Evolutionary conservation across 2,329 filamentous ascomycete genomes (phyloP), one percentile per base, ranked within the genome.

Genomic region (Beauveria sp.): DNA sequence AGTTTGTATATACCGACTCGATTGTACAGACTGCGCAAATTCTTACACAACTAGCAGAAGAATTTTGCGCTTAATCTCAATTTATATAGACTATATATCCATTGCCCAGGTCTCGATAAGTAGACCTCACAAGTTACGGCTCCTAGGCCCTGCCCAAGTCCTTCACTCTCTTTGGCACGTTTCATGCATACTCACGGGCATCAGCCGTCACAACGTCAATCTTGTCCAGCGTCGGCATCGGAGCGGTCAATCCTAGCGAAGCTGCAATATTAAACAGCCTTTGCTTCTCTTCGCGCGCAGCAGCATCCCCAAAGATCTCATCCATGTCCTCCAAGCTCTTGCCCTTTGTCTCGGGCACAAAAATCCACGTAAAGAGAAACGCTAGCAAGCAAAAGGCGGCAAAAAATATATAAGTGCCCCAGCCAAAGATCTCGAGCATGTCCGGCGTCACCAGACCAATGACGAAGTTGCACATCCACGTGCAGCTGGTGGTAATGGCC

Each of bases 351-450:
- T 87, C 84, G 0, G 84, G 84, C 0, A 86, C 79, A 54, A 82
- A 78, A 64, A 84, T 78, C 63, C 72, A 82, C 0, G 79, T 79
- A 72, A 81, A 85, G 1, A 79, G 61, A 8, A 78, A 70, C 0
- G 79, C 77, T 5, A 84, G 68, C 1, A 80, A 66, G 63, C 79
- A 81, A 63, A 84, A 84, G 2, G 76, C 73, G 0, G 79, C 82
- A 63, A 87, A 87, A 74, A 87, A 86, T 51, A 85, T 76, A 64
- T 86, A 86, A 0, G 80, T 80, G 10, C 80, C 80, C 68, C 74
- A 82, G 3, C 70, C 72, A 7, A 76, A 81, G 18, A 78, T 77
- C 51, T 81, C 73, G 5, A 88, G 75, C 64, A 88, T 79, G 5
- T 84, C 24, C 0, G 72, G 72, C 3, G 71, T 73, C 37, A 73